Evolutionary conservation across 257 asterid genomes (phyloP).

Genomic region (Coffea eugenioides): DNA sequence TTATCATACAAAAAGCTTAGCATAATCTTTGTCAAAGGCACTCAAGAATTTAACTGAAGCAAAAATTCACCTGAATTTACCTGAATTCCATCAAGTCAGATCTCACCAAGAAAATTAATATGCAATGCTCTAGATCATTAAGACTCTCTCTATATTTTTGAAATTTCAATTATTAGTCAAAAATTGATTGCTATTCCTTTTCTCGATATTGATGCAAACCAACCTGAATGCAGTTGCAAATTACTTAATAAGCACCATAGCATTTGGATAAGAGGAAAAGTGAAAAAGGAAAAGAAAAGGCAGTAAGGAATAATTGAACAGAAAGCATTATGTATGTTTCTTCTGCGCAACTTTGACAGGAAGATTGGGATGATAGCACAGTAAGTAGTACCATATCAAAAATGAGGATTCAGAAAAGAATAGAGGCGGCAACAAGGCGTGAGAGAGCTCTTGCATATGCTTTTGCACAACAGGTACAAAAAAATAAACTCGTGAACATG

Average conservation of each 20-base stretch:
- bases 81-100: neutral
- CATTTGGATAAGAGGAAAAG: neutral
- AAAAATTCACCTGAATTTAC: neutral
- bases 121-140: neutral
- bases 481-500: neutral
- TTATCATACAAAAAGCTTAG: neutral
- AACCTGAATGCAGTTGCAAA: neutral
- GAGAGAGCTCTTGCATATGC: constrained; percentile 69
- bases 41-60: neutral
- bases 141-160: neutral
- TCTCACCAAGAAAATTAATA: neutral
- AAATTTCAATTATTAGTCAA: neutral
- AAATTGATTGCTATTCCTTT: neutral
- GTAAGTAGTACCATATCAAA: constrained; percentile 48
- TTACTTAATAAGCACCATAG: neutral
- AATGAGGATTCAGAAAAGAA: constrained; percentile 42
- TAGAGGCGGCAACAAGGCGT: constrained; percentile 62
- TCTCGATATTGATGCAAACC: neutral
- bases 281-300: neutral
- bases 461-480: constrained; percentile 53
- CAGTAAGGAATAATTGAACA: neutral
- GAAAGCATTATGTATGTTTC: neutral
- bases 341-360: constrained; percentile 26
- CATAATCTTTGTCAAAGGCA: neutral
- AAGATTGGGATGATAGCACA: constrained; percentile 67